phyloP scores from a whole-genome alignment of 116 monocot species.

The Phalaenopsis hybrid region DNA sequence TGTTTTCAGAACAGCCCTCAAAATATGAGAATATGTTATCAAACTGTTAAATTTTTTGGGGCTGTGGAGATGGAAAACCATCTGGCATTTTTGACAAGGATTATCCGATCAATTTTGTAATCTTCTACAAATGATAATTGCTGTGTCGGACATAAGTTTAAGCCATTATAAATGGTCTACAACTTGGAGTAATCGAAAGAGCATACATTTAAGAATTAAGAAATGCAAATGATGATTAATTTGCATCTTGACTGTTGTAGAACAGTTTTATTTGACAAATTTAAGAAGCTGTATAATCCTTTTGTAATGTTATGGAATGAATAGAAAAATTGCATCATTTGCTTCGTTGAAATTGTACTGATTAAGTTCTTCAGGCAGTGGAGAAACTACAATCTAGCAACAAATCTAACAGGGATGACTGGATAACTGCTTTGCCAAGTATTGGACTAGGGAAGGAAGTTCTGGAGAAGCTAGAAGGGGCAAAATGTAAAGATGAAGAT shows the following conservation, averaged over 20 bases:
- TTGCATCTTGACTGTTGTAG: background rate
- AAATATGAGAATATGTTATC: no score
- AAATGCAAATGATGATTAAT: background rate
- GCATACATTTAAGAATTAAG: background rate
- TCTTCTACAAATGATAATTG: background rate
- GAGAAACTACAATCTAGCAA: slow-evolving; percentile 66
- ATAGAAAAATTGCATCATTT: background rate
- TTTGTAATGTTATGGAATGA: background rate
- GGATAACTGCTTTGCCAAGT: slow-evolving; percentile 70
- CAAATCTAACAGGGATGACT: slow-evolving; percentile 47
- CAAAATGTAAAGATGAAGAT: slow-evolving; percentile 60
- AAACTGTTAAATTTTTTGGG: no score
- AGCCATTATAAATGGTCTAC: background rate
- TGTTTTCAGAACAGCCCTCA: no score
- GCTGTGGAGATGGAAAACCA: no score
- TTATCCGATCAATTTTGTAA: background rate
- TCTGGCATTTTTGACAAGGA: no score
- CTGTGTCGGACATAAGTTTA: background rate
- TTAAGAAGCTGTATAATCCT: background rate
- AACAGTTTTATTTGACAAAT: background rate
- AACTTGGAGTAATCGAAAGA: background rate
- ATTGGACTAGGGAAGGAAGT: slow-evolving; percentile 64
- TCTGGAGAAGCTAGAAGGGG: slow-evolving; percentile 50
- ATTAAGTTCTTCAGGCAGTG: slow-evolving; percentile 45
- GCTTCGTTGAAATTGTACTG: background rate